A percentile compares a stretch with the other conserved stretches of the same genome.
These are phyloP conservation scores for Lentinula sp. DNA, from an alignment of 768 basidiomycete species.

Conservation along the genomic window DNA sequence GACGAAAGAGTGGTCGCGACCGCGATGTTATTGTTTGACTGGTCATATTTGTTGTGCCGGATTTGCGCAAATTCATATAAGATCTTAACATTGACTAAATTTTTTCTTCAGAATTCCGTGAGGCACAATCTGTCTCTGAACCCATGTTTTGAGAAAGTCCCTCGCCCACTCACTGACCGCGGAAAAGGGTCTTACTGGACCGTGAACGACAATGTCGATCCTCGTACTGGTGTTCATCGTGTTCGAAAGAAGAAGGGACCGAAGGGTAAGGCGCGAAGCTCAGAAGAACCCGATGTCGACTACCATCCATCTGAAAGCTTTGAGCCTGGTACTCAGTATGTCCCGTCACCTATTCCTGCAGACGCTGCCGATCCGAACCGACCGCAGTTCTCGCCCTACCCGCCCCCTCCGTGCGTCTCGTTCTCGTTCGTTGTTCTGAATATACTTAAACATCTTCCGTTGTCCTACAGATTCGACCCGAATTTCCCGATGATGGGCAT, in stretches of 20 bases:
- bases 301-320: conserved; percentile 56
- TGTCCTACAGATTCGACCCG: conserved; percentile 57
- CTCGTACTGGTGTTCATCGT: conserved; percentile 83
- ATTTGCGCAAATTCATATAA: conserved; percentile 20
- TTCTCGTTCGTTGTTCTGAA: conserved; percentile 4
- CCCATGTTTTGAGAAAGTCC: conserved; percentile 87
- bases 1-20: conserved; percentile 28
- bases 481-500: conserved; percentile 66
- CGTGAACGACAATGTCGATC: conserved; percentile 85
- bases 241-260: conserved; percentile 84
- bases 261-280: conserved; percentile 38
- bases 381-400: conserved; percentile 54
- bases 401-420: conserved; percentile 50
- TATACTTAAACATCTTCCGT: background rate
- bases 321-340: conserved; percentile 52
- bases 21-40: conserved; percentile 65
- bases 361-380: conserved; percentile 59
- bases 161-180: conserved; percentile 85
- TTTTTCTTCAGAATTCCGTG: conserved; percentile 66
- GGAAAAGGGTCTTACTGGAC: conserved; percentile 93
- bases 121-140: conserved; percentile 88
- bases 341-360: conserved; percentile 48
- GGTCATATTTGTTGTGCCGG: conserved; percentile 51
- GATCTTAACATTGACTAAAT: conserved; percentile 9
- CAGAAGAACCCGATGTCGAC: conserved; percentile 51